Evolutionary conservation across 1,139 yeast species (phyloP), one percentile per base, ranked within the genome.

Genomic region (Suhomyces bokatorum): DNA sequence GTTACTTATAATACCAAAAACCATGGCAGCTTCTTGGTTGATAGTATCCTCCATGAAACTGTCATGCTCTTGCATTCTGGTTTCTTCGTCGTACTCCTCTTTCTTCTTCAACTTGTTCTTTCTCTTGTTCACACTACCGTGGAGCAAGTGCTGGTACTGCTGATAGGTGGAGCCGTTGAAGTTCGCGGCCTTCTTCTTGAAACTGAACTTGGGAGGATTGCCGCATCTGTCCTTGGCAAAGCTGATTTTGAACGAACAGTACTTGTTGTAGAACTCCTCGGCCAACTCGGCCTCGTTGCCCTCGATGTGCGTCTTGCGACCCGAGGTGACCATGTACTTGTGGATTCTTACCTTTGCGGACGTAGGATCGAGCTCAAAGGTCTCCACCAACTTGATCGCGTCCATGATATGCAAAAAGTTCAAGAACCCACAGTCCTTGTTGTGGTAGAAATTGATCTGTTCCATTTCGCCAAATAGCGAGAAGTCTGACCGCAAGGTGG

Each of bases 201-300:
- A 73, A 50, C 67, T 69, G 55, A 70, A 71, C 42, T 71, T 73
- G 14, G 78, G 76, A 4, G 75, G 75, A 48, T 72, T 72, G 2
- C 77, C 79, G 57, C 79, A 74, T 48, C 79, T 58, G 51, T 74
- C 79, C 56, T 74, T 74, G 14, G 74, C 79, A 55, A 70, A 74
- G 47, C 73, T 71, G 43, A 74, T 68, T 57, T 85, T 86, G 50
- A 85, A 80, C 44, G 73, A 73, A 26, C 76, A 69, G 42, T 55
- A 54, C 39, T 43, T 52, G 31, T 47, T 17, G 42, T 53, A 53
- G 36, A 51, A 52, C 30, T 26, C 32, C 13, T 45, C 41, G 9
- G 35, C 44, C 28, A 32, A 28, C 4, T 36, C 45, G 3, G 37
- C 42, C 3, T 36, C 34, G 15, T 26, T 24, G n/a, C 38, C 54